Percentiles rank a stretch among this genome's conserved stretches.
Evolutionary conservation across 192 early-diverging fungal species (phyloP).

Genomic region (Phycomyces blakesleeanus): DNA sequence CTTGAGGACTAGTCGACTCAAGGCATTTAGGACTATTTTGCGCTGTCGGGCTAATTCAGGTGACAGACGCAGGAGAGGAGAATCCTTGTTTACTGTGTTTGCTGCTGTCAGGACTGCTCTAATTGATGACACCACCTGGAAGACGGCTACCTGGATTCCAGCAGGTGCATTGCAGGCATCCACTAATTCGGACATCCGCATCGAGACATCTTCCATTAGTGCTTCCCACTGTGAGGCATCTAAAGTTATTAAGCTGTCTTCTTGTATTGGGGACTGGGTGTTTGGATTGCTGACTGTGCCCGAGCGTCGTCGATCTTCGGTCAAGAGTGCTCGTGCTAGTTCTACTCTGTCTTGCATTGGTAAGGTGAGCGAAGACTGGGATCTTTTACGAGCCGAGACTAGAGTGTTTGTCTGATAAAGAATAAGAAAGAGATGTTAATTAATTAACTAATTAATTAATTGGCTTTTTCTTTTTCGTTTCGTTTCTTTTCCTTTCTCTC

Average conservation of each 20-base stretch:
- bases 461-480: too few species aligned
- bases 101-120: conserved; percentile 18
- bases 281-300: conserved; percentile 1
- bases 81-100: conserved; percentile 28
- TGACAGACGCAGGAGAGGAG: conserved; percentile 23
- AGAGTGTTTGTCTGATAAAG: too few species aligned
- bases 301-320: conserved; percentile 17
- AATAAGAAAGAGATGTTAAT: too few species aligned
- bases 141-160: conserved; percentile 15
- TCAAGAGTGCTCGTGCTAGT: conserved; percentile 12
- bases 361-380: background rate
- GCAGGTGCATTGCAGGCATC: conserved; percentile 4
- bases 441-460: too few species aligned
- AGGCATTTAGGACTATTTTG: conserved; percentile 18
- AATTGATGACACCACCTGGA: conserved; percentile 19
- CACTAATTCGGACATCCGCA: conserved; percentile 14
- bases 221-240: conserved; percentile 7
- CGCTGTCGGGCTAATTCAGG: conserved; percentile 33
- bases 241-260: background rate
- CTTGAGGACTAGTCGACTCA: conserved; percentile 30
- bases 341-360: conserved; percentile 1
- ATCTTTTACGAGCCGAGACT: background rate
- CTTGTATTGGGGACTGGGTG: background rate
- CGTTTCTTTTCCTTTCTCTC: too few species aligned
- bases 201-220: conserved; percentile 14